Conservation (phyloP, 2,329 filamentous ascomycete species). For the Arthrobotrys entomopaga region DNA sequence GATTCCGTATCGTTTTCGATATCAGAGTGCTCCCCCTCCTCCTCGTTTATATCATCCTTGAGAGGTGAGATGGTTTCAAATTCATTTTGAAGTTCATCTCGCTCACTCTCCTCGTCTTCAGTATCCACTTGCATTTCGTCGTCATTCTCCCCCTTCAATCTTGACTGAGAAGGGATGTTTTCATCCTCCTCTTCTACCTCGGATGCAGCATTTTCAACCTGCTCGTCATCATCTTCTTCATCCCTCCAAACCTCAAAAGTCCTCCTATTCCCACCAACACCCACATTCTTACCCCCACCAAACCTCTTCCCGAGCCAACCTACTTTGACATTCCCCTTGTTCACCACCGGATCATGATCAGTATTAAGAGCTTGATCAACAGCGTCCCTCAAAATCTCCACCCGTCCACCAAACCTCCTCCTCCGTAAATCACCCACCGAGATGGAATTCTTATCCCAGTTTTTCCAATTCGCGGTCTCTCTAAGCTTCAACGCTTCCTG, state of each 20-base stretch:
- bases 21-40: not conserved
- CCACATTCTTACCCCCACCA: no score
- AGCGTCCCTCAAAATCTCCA: conserved; percentile 25
- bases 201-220: no score
- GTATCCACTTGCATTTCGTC: not conserved
- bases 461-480: not conserved
- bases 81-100: not conserved
- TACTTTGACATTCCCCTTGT: not conserved
- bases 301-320: not conserved
- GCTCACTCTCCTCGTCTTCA: not conserved
- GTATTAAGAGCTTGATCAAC: conserved; percentile 14
- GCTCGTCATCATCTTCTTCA: no score
- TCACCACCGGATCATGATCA: not conserved
- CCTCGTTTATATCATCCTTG: not conserved
- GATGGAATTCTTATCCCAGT: not conserved
- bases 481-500: not conserved
- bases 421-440: not conserved
- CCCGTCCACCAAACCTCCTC: conserved; percentile 6
- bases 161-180: no score
- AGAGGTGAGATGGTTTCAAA: not conserved
- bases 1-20: not conserved
- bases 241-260: no score
- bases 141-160: not conserved
- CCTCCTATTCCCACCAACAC: no score
- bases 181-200: no score